phyloP scores from a whole-genome alignment of 352 stramenopile species.

The Lagenidium giganteum region DNA sequence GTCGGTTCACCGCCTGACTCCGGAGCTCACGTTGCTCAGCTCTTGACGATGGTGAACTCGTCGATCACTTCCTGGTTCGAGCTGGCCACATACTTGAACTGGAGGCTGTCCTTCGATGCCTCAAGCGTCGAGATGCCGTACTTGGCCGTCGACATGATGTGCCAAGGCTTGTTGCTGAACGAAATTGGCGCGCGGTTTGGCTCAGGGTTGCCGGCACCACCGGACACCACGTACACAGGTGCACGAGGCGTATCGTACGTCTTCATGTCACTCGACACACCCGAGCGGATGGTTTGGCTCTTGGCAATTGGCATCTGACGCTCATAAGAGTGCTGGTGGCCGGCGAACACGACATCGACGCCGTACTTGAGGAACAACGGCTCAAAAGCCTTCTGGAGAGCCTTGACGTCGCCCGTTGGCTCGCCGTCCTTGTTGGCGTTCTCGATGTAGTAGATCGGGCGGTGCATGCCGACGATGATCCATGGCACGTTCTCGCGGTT shows the following conservation, averaged over 20 bases:
- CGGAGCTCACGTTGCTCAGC: too few relatives aligned
- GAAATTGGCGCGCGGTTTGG: not conserved
- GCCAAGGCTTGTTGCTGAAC: constrained; percentile 11
- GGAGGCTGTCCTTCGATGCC: not conserved
- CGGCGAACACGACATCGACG: constrained; percentile 81
- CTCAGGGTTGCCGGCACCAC: constrained; percentile 11
- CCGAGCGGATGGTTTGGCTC: constrained; percentile 4
- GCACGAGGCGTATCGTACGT: constrained; percentile 15
- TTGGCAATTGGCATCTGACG: constrained; percentile 48
- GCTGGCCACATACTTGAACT: constrained; percentile 8
- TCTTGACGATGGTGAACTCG: constrained; percentile 39
- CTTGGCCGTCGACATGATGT: constrained; percentile 1
- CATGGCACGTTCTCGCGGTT: constrained; percentile 50
- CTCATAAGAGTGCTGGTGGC: constrained; percentile 87
- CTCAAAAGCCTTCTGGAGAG: constrained; percentile 71
- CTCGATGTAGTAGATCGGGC: constrained; percentile 49
- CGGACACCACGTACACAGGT: constrained; percentile 16
- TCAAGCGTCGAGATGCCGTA: not conserved
- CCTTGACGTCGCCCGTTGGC: constrained; percentile 9
- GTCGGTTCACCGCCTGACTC: too few relatives aligned
- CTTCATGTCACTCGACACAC: constrained; percentile 5
- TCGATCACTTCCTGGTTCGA: constrained; percentile 19
- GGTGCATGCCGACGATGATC: constrained; percentile 73
- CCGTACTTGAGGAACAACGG: constrained; percentile 79
- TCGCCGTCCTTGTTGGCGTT: constrained; percentile 6